A percentile compares a stretch with the other conserved stretches of the same genome.
Conservation (phyloP, 345 rosid genomes). For the Geranium rotundifolium region DNA sequence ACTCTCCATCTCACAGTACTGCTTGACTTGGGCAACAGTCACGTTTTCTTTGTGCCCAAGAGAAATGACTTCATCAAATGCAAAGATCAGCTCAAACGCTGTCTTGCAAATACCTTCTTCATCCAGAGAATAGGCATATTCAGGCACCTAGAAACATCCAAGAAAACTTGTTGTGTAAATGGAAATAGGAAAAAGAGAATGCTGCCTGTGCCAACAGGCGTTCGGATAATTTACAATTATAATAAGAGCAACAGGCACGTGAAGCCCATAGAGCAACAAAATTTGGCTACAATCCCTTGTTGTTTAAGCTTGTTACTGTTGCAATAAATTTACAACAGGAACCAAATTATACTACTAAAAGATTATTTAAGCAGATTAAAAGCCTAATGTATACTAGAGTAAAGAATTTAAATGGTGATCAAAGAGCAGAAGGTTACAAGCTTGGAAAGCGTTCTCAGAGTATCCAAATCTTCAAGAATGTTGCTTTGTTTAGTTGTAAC, state of each 20-base stretch:
- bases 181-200: neutral
- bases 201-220: too few relatives aligned
- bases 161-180: constrained; percentile 7
- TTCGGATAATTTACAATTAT: too few relatives aligned
- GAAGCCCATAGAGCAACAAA: neutral
- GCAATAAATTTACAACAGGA: neutral
- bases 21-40: constrained; percentile 91
- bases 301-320: too few relatives aligned
- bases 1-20: constrained; percentile 99
- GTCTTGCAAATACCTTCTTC: constrained; percentile 87
- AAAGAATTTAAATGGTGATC: constrained; percentile 2
- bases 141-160: constrained; percentile 76
- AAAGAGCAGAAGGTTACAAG: constrained; percentile 42
- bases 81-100: constrained; percentile 84
- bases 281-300: neutral
- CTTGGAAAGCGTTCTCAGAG: constrained; percentile 88
- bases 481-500: constrained; percentile 97
- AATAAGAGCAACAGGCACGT: neutral
- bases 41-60: constrained; percentile 99
- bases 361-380: neutral
- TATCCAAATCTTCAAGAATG: constrained; percentile 94
- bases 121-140: constrained; percentile 68
- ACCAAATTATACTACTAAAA: neutral
- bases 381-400: neutral
- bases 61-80: constrained; percentile 97